Percentiles rank a stretch among this genome's conserved stretches.
Conservation (phyloP, 768 basidiomycete species). For the Auriscalpium microsporum region DNA sequence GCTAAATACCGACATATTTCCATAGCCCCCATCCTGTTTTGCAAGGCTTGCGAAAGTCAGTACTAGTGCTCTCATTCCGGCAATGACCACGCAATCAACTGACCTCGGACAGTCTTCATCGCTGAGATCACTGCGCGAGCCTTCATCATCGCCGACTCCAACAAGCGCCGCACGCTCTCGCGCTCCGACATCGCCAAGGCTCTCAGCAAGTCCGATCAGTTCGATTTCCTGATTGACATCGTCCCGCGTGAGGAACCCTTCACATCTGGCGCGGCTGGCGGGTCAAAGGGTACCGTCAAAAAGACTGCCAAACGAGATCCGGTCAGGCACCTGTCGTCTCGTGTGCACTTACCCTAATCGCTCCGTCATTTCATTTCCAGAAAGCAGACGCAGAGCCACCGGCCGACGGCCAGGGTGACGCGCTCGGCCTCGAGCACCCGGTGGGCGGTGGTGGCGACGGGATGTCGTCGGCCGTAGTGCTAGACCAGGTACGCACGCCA, state of each 20-base stretch:
- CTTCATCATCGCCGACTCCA: slow-evolving; percentile 90
- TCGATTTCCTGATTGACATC: slow-evolving; percentile 96
- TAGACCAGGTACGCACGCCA: not conserved
- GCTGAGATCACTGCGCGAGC: slow-evolving; percentile 93
- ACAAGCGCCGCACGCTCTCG: slow-evolving; percentile 92
- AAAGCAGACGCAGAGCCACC: not conserved
- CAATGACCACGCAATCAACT: not conserved
- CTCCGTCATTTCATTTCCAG: not conserved
- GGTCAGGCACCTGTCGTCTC: not conserved
- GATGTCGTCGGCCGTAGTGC: not conserved
- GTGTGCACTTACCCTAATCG: not conserved
- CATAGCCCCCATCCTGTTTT: slow-evolving; percentile 86
- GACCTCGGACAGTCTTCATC: slow-evolving; percentile 72
- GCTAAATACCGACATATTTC: not conserved
- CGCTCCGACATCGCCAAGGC: slow-evolving; percentile 92
- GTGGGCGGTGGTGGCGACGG: not conserved
- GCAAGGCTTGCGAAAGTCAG: slow-evolving; percentile 97
- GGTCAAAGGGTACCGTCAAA: slow-evolving; percentile 5
- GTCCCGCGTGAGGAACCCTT: slow-evolving; percentile 73
- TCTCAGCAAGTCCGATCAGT: slow-evolving; percentile 87
- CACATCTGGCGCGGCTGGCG: slow-evolving; percentile 9
- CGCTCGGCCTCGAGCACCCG: not conserved
- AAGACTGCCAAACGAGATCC: not conserved
- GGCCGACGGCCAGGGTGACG: not conserved
- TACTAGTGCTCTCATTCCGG: slow-evolving; percentile 12